phyloP scores from a whole-genome alignment of 495 filamentous ascomycete genomes.

The Pyrenula massariospora region DNA sequence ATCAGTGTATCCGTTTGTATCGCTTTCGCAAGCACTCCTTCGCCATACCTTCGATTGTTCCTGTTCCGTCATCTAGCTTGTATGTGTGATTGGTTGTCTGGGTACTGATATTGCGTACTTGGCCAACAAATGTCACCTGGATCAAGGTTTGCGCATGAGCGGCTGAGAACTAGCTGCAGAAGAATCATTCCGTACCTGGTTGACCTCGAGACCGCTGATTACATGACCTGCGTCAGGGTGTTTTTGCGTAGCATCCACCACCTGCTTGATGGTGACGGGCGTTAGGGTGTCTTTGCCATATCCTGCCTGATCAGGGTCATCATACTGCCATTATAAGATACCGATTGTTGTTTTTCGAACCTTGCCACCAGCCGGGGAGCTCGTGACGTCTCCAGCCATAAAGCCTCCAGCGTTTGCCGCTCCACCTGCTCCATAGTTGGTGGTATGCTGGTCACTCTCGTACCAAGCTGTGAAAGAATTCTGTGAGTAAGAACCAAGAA shows the following conservation, averaged over 20 bases:
- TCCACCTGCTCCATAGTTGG: slow-evolving; percentile 47
- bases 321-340: neutral
- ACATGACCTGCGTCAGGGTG: slow-evolving; percentile 65
- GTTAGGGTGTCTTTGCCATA: slow-evolving; percentile 64
- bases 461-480: neutral
- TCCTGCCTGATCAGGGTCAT: slow-evolving; percentile 23
- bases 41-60: slow-evolving; percentile 50
- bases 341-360: slow-evolving; percentile 11
- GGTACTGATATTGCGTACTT: slow-evolving; percentile 74
- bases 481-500: too few relatives aligned
- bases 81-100: slow-evolving; percentile 87
- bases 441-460: slow-evolving; percentile 30
- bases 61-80: slow-evolving; percentile 90
- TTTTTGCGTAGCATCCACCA: slow-evolving; percentile 64
- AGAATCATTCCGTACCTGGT: slow-evolving; percentile 22
- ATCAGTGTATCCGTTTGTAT: too few relatives aligned
- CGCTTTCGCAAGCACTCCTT: too few relatives aligned
- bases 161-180: too few relatives aligned
- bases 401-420: slow-evolving; percentile 57
- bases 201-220: slow-evolving; percentile 61
- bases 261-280: slow-evolving; percentile 89
- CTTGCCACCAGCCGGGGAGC: slow-evolving; percentile 33
- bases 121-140: slow-evolving; percentile 69
- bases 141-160: too few relatives aligned
- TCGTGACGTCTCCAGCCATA: slow-evolving; percentile 37